phyloP scores from a whole-genome alignment of 1,284 basidiomycete species.

The Polyporus tsugae region DNA sequence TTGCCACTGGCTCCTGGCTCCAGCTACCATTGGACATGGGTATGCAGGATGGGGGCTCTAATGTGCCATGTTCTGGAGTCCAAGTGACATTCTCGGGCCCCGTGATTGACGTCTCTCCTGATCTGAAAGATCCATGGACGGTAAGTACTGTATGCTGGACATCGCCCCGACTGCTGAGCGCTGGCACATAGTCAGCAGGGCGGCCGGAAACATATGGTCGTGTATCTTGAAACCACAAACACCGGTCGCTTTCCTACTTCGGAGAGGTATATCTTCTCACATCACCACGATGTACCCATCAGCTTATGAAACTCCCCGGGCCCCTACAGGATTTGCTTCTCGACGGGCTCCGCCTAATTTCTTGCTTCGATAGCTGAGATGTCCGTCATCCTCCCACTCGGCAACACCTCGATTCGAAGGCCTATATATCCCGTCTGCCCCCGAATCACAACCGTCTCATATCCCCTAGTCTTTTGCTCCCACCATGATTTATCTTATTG shows the following conservation, averaged over 20 bases:
- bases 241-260: neutral
- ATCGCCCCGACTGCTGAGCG: neutral
- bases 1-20: too few relatives aligned
- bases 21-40: too few relatives aligned
- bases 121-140: too few relatives aligned
- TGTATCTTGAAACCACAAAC: neutral
- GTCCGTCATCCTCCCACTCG: neutral
- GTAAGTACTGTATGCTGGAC: too few relatives aligned
- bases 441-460: neutral
- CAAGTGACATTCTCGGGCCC: too few relatives aligned
- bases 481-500: slow-evolving; percentile 13
- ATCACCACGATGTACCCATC: neutral
- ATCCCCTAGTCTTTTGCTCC: neutral
- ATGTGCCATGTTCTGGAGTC: too few relatives aligned
- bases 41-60: too few relatives aligned
- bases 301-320: neutral
- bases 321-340: neutral
- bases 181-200: neutral
- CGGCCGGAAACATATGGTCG: neutral
- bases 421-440: neutral
- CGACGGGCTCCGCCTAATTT: neutral
- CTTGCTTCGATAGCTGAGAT: neutral
- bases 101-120: too few relatives aligned
- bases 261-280: neutral
- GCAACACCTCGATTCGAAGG: neutral